Evolutionary conservation across 495 filamentous ascomycete genomes (phyloP).

Genomic region (Hypoxylon crocopeplum): DNA sequence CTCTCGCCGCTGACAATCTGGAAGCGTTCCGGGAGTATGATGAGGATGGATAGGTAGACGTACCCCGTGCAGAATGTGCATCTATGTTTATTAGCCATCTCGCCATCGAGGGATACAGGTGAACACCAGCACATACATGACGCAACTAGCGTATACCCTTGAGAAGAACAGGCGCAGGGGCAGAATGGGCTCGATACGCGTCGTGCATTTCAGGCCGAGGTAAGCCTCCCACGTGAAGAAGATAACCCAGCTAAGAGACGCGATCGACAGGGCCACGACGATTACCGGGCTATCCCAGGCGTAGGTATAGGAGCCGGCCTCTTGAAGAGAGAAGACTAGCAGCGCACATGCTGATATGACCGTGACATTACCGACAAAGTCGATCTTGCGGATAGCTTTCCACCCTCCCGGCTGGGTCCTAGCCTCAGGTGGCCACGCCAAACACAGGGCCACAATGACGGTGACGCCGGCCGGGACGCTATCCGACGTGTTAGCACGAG

Average conservation of each 20-base stretch:
- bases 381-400: conserved; percentile 51
- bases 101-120: background rate
- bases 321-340: conserved; percentile 64
- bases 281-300: conserved; percentile 55
- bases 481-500: conserved; percentile 8
- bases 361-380: conserved; percentile 63
- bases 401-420: conserved; percentile 31
- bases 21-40: conserved; percentile 66
- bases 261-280: conserved; percentile 49
- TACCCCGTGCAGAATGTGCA: conserved; percentile 63
- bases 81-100: conserved; percentile 15
- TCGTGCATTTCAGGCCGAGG: conserved; percentile 35
- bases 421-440: conserved; percentile 53
- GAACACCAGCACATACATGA: conserved; percentile 47
- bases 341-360: conserved; percentile 62
- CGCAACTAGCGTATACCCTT: conserved; percentile 47
- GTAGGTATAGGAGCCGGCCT: conserved; percentile 57
- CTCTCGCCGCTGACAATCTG: conserved; percentile 61
- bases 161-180: conserved; percentile 46
- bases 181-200: conserved; percentile 49
- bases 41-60: conserved; percentile 61
- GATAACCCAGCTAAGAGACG: conserved; percentile 53
- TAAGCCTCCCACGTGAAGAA: conserved; percentile 56
- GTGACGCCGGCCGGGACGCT: conserved; percentile 64
- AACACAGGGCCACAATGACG: conserved; percentile 62